These are phyloP conservation scores for Phytophthora citrophthora DNA, from an alignment of 352 stramenopile genomes.

Conservation along the genomic window DNA sequence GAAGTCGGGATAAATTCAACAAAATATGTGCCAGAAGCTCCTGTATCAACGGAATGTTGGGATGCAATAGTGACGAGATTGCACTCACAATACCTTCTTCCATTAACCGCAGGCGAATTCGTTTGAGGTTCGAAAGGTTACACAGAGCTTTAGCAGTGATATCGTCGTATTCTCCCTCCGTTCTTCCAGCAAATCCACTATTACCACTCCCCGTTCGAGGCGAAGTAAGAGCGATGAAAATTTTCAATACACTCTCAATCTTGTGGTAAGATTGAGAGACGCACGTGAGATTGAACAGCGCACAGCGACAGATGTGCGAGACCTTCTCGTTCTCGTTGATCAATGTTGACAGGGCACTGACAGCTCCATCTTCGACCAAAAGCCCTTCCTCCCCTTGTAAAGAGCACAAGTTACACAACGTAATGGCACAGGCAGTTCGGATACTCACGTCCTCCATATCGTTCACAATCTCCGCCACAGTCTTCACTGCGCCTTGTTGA, in stretches of 20 bases:
- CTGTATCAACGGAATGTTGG: constrained; percentile 50
- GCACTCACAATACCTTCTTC: constrained; percentile 89
- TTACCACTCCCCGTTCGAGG: constrained; percentile 30
- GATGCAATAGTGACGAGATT: constrained; percentile 65
- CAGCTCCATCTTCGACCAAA: constrained; percentile 84
- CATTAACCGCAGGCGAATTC: constrained; percentile 80
- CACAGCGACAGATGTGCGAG: constrained; percentile 66
- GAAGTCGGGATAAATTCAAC: constrained; percentile 70
- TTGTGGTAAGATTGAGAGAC: constrained; percentile 86
- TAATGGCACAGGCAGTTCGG: constrained; percentile 82
- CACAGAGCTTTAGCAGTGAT: constrained; percentile 82
- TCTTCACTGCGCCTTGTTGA: constrained; percentile 75
- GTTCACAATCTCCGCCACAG: constrained; percentile 75
- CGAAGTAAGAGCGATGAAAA: constrained; percentile 70
- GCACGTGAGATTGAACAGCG: constrained; percentile 91
- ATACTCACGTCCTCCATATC: constrained; percentile 69
- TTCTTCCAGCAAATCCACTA: constrained; percentile 13
- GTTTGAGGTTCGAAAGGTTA: constrained; percentile 90
- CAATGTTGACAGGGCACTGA: constrained; percentile 80
- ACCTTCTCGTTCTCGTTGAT: constrained; percentile 81
- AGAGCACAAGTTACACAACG: constrained; percentile 88
- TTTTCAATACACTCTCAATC: constrained; percentile 86
- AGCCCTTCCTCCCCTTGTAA: constrained; percentile 77
- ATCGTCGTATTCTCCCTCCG: constrained; percentile 51
- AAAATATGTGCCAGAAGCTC: constrained; percentile 74